Percentiles rank a stretch among this genome's conserved stretches.
Conservation (phyloP, 768 basidiomycete species). For the Russula abietina region DNA sequence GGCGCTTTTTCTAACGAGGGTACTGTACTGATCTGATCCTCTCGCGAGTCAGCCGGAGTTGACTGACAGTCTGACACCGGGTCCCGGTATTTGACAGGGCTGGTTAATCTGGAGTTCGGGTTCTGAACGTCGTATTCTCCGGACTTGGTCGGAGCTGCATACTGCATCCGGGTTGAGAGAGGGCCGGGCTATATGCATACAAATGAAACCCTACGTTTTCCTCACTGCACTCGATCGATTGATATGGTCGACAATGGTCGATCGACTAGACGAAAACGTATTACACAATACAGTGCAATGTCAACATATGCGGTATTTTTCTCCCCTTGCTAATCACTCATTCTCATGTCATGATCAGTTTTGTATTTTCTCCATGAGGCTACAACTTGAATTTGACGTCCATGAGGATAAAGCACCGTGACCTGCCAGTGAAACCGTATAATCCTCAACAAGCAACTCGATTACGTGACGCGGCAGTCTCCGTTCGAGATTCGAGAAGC, state of each 20-base stretch:
- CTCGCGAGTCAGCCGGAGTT: background rate
- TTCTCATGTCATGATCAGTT: background rate
- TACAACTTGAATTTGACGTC: background rate
- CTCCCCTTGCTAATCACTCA: background rate
- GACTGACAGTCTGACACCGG: background rate
- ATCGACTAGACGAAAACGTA: background rate
- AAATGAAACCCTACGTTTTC: background rate
- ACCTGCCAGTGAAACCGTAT: background rate
- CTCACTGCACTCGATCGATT: background rate
- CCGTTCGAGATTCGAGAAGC: background rate
- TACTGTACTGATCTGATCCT: too few species aligned
- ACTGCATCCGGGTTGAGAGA: background rate
- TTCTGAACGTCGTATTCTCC: too few species aligned
- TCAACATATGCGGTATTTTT: background rate
- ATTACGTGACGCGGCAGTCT: background rate
- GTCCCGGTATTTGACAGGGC: background rate
- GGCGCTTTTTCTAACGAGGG: background rate
- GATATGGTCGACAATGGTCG: too few species aligned
- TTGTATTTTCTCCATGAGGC: background rate
- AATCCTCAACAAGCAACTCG: background rate
- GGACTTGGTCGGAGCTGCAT: background rate
- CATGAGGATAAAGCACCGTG: background rate
- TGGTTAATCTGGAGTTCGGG: too few species aligned
- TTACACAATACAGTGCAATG: background rate
- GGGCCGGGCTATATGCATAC: background rate